A percentile compares a stretch with the other conserved stretches of the same genome.
Conservation (phyloP, 2,329 filamentous ascomycete species). For the Curvularia sp. region DNA sequence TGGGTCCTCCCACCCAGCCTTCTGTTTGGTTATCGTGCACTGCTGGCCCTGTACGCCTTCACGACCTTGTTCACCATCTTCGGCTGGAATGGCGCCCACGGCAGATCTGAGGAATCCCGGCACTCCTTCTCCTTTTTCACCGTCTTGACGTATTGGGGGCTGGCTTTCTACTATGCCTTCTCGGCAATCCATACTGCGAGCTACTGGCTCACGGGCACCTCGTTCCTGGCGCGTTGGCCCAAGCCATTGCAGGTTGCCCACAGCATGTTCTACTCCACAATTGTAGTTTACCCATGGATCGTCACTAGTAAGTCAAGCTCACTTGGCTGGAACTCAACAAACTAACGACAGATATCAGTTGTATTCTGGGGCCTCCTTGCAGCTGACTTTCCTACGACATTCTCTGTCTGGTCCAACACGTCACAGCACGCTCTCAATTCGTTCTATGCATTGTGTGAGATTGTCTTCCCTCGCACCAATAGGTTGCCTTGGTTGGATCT, state of each 20-base stretch:
- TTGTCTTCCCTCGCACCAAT: conserved; percentile 70
- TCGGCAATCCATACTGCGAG: conserved; percentile 71
- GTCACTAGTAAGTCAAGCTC: conserved; percentile 51
- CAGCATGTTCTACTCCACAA: conserved; percentile 52
- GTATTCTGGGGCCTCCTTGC: conserved; percentile 54
- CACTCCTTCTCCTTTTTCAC: conserved; percentile 83
- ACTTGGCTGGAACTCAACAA: neutral
- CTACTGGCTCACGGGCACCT: conserved; percentile 59
- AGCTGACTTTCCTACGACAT: conserved; percentile 44
- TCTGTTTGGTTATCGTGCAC: conserved; percentile 65
- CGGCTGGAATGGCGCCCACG: conserved; percentile 67
- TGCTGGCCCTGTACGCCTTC: conserved; percentile 69
- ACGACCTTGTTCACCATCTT: conserved; percentile 72
- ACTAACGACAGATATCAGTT: conserved; percentile 37
- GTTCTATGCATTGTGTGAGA: conserved; percentile 76
- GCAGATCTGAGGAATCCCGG: conserved; percentile 52
- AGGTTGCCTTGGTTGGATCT: conserved; percentile 70
- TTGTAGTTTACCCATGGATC: conserved; percentile 53
- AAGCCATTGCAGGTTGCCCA: conserved; percentile 49
- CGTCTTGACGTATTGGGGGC: conserved; percentile 79
- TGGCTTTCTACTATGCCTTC: conserved; percentile 78
- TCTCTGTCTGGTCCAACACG: conserved; percentile 64
- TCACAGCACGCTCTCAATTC: conserved; percentile 79
- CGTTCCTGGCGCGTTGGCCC: conserved; percentile 50
- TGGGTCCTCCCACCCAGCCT: conserved; percentile 75